Evolutionary conservation across 2,329 filamentous ascomycete species (phyloP).

Genomic region (Lasiodiplodia citricola): DNA sequence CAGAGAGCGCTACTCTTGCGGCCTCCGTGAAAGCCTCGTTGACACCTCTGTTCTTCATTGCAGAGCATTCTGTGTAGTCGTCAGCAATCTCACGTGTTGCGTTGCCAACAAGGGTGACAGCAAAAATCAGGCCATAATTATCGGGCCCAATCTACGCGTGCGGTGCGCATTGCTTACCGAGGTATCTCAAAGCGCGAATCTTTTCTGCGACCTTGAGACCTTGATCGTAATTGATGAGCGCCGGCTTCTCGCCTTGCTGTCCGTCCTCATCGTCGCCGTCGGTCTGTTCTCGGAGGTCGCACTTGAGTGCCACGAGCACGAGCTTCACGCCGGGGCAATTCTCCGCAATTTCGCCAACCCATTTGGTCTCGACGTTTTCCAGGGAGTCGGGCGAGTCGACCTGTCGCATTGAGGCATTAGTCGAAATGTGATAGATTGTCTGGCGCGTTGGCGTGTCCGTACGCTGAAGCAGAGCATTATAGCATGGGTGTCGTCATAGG

Average conservation of each 20-base stretch:
- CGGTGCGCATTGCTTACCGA: constrained; percentile 59
- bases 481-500: constrained; percentile 96
- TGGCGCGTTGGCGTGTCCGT: constrained; percentile 12
- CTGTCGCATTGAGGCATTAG: constrained; percentile 39
- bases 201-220: constrained; percentile 88
- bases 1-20: constrained; percentile 81
- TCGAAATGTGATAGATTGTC: not conserved
- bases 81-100: constrained; percentile 22
- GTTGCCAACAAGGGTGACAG: not conserved
- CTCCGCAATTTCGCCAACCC: constrained; percentile 96
- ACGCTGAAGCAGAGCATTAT: constrained; percentile 97
- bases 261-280: constrained; percentile 68
- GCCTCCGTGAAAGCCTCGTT: constrained; percentile 99
- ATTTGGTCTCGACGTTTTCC: constrained; percentile 98
- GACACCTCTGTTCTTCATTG: constrained; percentile 96
- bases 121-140: not conserved
- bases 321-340: constrained; percentile 96
- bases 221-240: constrained; percentile 87
- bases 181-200: constrained; percentile 90
- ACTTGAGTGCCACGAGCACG: constrained; percentile 94
- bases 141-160: constrained; percentile 5
- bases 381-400: constrained; percentile 94
- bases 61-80: constrained; percentile 79
- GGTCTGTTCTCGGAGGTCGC: constrained; percentile 82
- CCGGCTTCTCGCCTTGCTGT: constrained; percentile 51